A percentile compares a stretch with the other conserved stretches of the same genome.
Evolutionary conservation across 176 grass and related monocot genomes (phyloP).

Genomic region (Cenchrus fungigraminus): DNA sequence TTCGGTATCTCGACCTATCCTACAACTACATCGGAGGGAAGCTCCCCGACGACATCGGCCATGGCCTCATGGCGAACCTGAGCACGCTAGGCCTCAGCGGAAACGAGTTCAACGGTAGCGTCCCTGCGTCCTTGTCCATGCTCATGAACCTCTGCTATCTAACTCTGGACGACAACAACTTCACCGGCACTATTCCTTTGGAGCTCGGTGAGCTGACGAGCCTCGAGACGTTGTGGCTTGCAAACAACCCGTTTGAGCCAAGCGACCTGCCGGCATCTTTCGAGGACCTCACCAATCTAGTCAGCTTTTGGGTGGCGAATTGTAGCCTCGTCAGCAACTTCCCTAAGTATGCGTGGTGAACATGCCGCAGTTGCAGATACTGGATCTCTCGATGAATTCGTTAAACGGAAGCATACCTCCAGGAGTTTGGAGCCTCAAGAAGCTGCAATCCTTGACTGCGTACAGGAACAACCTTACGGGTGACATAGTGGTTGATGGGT

Average conservation of each 20-base stretch:
- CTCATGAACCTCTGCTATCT: constrained; percentile 39
- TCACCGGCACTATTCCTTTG: constrained; percentile 45
- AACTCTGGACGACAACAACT: constrained; percentile 27
- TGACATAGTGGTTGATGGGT: constrained; percentile 24
- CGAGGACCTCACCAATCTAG: constrained; percentile 47
- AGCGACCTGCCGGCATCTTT: constrained; percentile 55
- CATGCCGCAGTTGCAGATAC: constrained; percentile 21
- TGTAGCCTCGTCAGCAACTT: constrained; percentile 53
- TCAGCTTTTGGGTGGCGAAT: not conserved
- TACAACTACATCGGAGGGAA: constrained; percentile 43
- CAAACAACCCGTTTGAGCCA: constrained; percentile 27
- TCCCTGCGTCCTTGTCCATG: constrained; percentile 47
- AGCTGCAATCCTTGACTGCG: constrained; percentile 26
- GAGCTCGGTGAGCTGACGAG: constrained; percentile 55
- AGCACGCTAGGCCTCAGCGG: constrained; percentile 19
- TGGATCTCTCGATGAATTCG: constrained; percentile 45
- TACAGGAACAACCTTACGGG: constrained; percentile 40
- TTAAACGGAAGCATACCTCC: constrained; percentile 59
- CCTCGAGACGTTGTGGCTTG: constrained; percentile 32
- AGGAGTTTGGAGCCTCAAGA: constrained; percentile 61
- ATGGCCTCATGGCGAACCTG: constrained; percentile 9
- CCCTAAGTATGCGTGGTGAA: constrained; percentile 31
- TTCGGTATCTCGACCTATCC: constrained; percentile 4
- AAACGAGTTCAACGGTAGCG: constrained; percentile 48
- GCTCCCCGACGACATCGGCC: constrained; percentile 52